Evolutionary conservation across 768 basidiomycete genomes (phyloP), one percentile per base, ranked within the genome.

Genomic region (Kwoniella sp.): DNA sequence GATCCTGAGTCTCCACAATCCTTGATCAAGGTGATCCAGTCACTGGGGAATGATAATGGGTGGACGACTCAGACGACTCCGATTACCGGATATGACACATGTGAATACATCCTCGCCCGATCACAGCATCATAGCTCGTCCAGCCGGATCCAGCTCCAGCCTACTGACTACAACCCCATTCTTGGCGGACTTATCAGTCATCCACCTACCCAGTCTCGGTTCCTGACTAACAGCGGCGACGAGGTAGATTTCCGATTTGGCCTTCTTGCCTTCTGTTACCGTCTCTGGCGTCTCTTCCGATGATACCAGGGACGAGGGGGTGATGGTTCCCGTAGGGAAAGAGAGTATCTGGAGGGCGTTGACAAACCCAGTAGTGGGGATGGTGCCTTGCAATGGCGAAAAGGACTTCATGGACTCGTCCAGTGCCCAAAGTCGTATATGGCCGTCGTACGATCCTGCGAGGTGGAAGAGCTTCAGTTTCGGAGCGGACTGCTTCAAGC

Each of bases 381-480:
- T 74, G 5, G 79, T 81, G 12, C 84, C 65, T 8, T 27, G 9
- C 5, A 45, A 25, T 1, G 80, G 80, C 2, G 56, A 34, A 74
- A 99, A 93, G 0, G 84, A 85, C 64, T 83, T 86, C 12, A 92
- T 75, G 58, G 83, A 85, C 0, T 82, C 63, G 57, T 91, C 87
- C 27, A 99, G 78, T 67, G 88, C 85, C 93, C 95, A 99, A 71
- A 99, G 77, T 43, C 87, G 86, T 64, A 98, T 82, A 41, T 79
- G 71, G 38, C 90, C 89, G 57, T 95, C 90, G 86, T 88, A 98
- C 10, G 95, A 98, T 27, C 93, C 91, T 95, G 20, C 10, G 25
- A 20, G 27, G 23, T 19, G 31, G 40, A 37, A 12, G 12, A 46
- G 19, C 34, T 43, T 5, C 7, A 41, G 12, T 29, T 29, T 20